These are phyloP conservation scores for Furcasterigmium furcatum DNA, from an alignment of 2,329 filamentous ascomycete species.

Conservation along the genomic window DNA sequence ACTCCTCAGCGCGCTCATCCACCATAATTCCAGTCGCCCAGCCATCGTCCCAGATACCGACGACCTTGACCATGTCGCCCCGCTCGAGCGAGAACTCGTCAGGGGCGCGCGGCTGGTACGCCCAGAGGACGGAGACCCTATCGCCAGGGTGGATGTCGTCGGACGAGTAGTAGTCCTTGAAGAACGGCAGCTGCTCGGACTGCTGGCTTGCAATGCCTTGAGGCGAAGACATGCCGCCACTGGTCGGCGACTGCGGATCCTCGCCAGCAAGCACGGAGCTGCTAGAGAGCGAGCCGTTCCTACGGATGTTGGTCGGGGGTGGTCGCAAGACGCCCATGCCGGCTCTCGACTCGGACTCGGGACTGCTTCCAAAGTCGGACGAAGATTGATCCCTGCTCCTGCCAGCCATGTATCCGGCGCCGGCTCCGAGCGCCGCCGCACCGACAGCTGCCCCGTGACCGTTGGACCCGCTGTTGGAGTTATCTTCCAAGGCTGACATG, in stretches of 20 bases:
- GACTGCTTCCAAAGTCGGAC: conserved; percentile 69
- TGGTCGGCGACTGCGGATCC: conserved; percentile 71
- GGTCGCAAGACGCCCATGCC: conserved; percentile 49
- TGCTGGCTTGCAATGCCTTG: conserved; percentile 82
- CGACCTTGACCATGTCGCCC: conserved; percentile 96
- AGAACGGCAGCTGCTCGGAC: conserved; percentile 91
- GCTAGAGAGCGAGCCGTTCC: conserved; percentile 83
- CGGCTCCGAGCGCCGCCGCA: conserved; percentile 40
- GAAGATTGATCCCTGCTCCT: conserved; percentile 57
- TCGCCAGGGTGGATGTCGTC: conserved; percentile 94
- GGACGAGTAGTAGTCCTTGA: conserved; percentile 98
- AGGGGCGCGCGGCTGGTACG: conserved; percentile 88
- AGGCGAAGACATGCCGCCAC: conserved; percentile 77
- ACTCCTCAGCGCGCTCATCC: conserved; percentile 82
- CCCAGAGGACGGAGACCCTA: conserved; percentile 89
- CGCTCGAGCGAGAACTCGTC: conserved; percentile 93
- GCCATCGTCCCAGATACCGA: conserved; percentile 98
- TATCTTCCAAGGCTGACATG: conserved; percentile 89
- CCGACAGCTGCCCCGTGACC: conserved; percentile 17
- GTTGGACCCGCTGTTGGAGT: conserved; percentile 48
- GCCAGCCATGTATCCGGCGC: conserved; percentile 43
- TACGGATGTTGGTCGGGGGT: conserved; percentile 55
- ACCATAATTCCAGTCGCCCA: conserved; percentile 94
- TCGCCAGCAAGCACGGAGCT: conserved; percentile 70
- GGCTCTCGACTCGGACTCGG: conserved; percentile 60